phyloP scores from a whole-genome alignment of 2,329 filamentous ascomycete species.

The Colletotrichum sidae region DNA sequence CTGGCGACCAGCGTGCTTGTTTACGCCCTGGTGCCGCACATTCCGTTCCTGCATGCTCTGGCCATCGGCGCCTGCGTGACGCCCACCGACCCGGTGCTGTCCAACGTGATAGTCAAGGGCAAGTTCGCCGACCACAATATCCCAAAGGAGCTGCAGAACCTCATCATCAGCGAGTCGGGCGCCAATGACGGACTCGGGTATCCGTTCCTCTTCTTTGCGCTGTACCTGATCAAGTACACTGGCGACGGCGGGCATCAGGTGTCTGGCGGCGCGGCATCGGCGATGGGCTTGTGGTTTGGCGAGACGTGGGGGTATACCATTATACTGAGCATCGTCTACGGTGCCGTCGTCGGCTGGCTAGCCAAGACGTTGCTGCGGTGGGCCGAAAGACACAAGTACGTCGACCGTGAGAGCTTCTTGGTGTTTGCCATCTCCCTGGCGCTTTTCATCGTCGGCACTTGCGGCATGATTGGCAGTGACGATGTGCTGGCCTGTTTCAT shows the following conservation, averaged over 20 bases:
- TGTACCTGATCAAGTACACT: constrained; percentile 85
- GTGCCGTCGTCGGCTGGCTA: constrained; percentile 81
- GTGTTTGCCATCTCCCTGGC: constrained; percentile 88
- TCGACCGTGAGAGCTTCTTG: constrained; percentile 88
- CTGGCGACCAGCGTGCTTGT: constrained; percentile 81
- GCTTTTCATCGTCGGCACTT: constrained; percentile 88
- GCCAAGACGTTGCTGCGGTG: constrained; percentile 86
- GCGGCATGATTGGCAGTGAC: constrained; percentile 87
- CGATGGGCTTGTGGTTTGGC: constrained; percentile 84
- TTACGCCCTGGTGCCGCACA: constrained; percentile 78
- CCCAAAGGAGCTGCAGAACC: constrained; percentile 82
- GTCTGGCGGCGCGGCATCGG: constrained; percentile 70
- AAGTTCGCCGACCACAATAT: constrained; percentile 94
- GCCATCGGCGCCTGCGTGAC: constrained; percentile 89
- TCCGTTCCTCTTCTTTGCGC: constrained; percentile 85
- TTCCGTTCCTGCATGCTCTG: constrained; percentile 82
- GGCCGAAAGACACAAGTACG: constrained; percentile 83
- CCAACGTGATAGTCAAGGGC: constrained; percentile 91
- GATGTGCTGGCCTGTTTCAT: constrained; percentile 94
- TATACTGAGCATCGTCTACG: constrained; percentile 81
- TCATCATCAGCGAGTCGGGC: constrained; percentile 85
- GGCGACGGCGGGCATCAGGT: constrained; percentile 67
- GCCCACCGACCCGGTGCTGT: constrained; percentile 89
- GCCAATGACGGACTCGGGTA: constrained; percentile 92
- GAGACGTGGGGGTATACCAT: constrained; percentile 90